phyloP scores from a whole-genome alignment of 1,284 basidiomycete species.

The Rhizoctonia solani region DNA sequence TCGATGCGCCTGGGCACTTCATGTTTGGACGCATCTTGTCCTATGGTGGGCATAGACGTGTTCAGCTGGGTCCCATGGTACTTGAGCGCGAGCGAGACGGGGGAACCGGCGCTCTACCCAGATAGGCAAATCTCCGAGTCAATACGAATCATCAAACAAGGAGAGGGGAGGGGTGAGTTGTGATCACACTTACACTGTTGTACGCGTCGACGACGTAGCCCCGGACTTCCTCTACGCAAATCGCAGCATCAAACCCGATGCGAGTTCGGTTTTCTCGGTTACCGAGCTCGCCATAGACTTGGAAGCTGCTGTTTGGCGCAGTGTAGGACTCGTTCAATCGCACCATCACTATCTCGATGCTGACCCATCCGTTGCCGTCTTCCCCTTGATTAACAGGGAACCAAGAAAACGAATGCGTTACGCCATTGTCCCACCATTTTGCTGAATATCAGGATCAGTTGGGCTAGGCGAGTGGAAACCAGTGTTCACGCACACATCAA shows the following conservation, averaged over 20 bases:
- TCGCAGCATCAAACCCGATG: constrained; percentile 34
- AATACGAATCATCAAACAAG: background rate
- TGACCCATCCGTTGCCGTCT: constrained; percentile 31
- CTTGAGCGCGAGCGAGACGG: constrained; percentile 14
- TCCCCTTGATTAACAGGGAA: constrained; percentile 18
- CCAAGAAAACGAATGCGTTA: constrained; percentile 26
- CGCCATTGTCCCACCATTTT: constrained; percentile 34
- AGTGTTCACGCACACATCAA: background rate
- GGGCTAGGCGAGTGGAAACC: background rate
- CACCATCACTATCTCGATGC: constrained; percentile 20
- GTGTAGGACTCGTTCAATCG: constrained; percentile 32
- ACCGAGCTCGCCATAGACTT: constrained; percentile 26
- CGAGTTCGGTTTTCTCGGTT: constrained; percentile 15
- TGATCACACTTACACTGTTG: constrained; percentile 8
- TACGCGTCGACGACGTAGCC: constrained; percentile 24
- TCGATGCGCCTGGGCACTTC: background rate
- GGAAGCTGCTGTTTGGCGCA: constrained; percentile 21
- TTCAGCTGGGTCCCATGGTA: constrained; percentile 21
- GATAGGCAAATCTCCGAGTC: background rate
- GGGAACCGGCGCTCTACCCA: constrained; percentile 25
- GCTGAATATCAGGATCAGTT: background rate
- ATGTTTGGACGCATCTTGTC: background rate
- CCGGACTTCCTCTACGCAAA: constrained; percentile 25
- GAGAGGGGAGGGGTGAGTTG: background rate
- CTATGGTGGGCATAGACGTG: background rate